Conservation (phyloP, 768 basidiomycete species). For the Boletus reticuloceps region DNA sequence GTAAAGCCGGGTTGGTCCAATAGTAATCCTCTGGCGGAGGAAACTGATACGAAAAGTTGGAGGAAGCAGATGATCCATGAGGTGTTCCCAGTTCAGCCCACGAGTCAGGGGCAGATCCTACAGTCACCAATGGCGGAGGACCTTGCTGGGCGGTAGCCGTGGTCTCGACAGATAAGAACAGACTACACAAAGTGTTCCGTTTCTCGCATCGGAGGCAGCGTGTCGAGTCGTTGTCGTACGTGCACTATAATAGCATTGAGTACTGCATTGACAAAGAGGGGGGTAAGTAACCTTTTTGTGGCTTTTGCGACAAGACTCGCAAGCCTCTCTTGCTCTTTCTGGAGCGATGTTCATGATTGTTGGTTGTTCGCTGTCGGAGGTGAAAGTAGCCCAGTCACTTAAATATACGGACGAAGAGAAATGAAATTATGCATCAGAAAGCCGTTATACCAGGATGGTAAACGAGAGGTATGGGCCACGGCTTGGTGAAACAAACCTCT, state of each 20-base stretch:
- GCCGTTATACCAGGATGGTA: conserved; percentile 7
- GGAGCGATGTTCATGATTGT: conserved; percentile 15
- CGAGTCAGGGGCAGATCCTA: not conserved
- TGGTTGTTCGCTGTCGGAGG: not conserved
- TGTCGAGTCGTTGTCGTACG: conserved; percentile 11
- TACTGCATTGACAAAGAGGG: not conserved
- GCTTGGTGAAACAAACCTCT: conserved; percentile 6
- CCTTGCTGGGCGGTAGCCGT: conserved; percentile 4
- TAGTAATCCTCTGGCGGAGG: not conserved
- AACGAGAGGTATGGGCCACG: not conserved
- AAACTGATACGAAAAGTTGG: not conserved
- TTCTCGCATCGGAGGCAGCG: conserved; percentile 18
- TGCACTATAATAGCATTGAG: conserved; percentile 15
- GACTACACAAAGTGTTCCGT: conserved; percentile 10
- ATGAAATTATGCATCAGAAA: conserved; percentile 11
- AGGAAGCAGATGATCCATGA: conserved; percentile 1
- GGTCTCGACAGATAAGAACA: conserved; percentile 10
- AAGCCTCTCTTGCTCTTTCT: conserved; percentile 28
- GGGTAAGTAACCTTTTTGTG: conserved; percentile 21
- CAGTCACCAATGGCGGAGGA: not conserved
- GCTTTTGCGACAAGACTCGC: conserved; percentile 21
- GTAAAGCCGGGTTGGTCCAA: not conserved
- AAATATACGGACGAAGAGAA: conserved; percentile 18
- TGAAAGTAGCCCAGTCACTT: conserved; percentile 1
- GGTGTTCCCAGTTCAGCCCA: conserved; percentile 6